A percentile compares a stretch with the other conserved stretches of the same genome.
These are phyloP conservation scores for Umbilicaria muhlenbergii DNA, from an alignment of 495 filamentous ascomycete species.

Conservation along the genomic window DNA sequence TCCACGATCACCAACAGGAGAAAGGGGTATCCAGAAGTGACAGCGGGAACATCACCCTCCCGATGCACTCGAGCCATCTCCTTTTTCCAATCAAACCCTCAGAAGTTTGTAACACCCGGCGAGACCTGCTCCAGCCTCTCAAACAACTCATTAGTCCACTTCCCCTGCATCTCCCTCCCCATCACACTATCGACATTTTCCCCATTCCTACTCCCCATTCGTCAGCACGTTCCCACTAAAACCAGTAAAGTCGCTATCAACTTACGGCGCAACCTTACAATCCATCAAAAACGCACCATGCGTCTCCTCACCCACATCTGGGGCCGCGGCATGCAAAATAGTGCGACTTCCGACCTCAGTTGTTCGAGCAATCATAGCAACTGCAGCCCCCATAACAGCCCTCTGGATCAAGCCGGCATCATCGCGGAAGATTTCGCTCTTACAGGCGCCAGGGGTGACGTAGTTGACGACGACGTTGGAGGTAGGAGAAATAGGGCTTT, in stretches of 20 bases:
- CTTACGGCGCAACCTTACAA: constrained; percentile 9
- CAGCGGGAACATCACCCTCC: too few species aligned
- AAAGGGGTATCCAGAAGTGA: too few species aligned
- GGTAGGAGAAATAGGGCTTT: constrained; percentile 10
- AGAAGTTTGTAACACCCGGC: background rate
- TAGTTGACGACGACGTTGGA: constrained; percentile 26
- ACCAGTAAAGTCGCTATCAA: background rate
- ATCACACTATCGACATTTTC: background rate
- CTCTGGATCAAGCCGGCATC: constrained; percentile 4
- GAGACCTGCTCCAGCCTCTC: background rate
- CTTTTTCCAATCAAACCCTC: background rate
- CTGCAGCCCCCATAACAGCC: constrained; percentile 5
- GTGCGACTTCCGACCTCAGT: constrained; percentile 19
- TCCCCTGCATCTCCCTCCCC: background rate
- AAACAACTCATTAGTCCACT: background rate
- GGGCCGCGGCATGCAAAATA: constrained; percentile 11
- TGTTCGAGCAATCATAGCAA: constrained; percentile 10
- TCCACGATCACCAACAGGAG: too few species aligned
- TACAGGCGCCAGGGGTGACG: constrained; percentile 26
- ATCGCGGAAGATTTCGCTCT: constrained; percentile 19
- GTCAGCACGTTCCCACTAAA: background rate
- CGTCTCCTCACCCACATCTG: constrained; percentile 10
- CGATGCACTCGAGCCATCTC: too few species aligned
- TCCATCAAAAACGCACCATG: constrained; percentile 13
- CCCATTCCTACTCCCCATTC: background rate